A percentile compares a stretch with the other conserved stretches of the same genome.
phyloP scores from a whole-genome alignment of 2,329 filamentous ascomycete genomes.

The Talaromyces sp. region DNA sequence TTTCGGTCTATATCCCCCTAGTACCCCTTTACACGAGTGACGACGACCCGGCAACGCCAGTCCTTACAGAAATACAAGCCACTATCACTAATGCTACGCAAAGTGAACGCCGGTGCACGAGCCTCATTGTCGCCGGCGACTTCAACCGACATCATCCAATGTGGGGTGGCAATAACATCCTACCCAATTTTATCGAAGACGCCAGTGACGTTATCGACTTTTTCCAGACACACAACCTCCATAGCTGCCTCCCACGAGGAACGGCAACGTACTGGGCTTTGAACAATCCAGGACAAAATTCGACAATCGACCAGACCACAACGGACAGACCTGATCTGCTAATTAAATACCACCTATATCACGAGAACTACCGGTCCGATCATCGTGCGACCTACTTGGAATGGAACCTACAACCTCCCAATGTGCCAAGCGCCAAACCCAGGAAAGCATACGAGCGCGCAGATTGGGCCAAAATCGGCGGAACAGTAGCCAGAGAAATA shows the following conservation, averaged over 20 bases:
- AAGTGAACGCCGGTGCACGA: neutral
- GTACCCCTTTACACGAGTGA: neutral
- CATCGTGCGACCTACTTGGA: constrained; percentile 24
- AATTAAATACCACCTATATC: constrained; percentile 25
- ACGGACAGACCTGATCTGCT: constrained; percentile 15
- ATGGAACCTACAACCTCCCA: constrained; percentile 14
- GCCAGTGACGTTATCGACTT: constrained; percentile 11
- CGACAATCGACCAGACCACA: constrained; percentile 18
- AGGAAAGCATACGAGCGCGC: constrained; percentile 15
- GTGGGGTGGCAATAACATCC: constrained; percentile 9
- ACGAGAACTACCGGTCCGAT: constrained; percentile 27
- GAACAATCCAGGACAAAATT: constrained; percentile 14
- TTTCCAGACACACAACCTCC: constrained; percentile 9
- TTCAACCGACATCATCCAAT: constrained; percentile 6
- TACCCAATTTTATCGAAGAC: constrained; percentile 8
- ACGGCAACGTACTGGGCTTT: constrained; percentile 10
- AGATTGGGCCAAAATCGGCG: constrained; percentile 8
- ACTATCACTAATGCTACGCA: neutral
- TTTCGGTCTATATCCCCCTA: constrained; percentile 19
- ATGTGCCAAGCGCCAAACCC: neutral
- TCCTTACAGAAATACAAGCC: constrained; percentile 6
- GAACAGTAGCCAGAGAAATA: neutral
- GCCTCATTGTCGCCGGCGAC: constrained; percentile 3
- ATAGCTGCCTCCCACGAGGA: constrained; percentile 13
- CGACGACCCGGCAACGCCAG: neutral